A percentile compares a stretch with the other conserved stretches of the same genome.
Evolutionary conservation across 192 early-diverging fungal species (phyloP).

Genomic region (Gryganskiella cystojenkinii): DNA sequence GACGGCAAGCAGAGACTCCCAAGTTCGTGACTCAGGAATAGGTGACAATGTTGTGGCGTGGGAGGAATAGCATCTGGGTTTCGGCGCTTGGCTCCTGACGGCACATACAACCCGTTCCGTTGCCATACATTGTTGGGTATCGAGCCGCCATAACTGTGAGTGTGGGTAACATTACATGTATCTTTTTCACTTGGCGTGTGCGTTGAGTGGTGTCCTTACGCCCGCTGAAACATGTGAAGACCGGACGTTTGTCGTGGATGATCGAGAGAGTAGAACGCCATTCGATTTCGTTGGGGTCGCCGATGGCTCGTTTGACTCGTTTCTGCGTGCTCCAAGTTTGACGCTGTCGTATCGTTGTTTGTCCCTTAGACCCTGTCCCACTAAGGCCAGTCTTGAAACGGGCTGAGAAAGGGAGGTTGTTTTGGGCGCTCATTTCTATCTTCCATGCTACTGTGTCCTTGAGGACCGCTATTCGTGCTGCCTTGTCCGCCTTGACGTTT

Average conservation of each 20-base stretch:
- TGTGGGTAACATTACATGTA: too few species aligned
- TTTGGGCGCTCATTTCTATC: slow-evolving; percentile 5
- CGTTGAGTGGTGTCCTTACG: background rate
- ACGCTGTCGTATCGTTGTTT: slow-evolving; percentile 5
- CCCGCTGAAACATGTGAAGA: slow-evolving; percentile 5
- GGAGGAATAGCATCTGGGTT: too few species aligned
- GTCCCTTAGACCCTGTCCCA: slow-evolving; percentile 15
- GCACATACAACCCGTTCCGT: too few species aligned
- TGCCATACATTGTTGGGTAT: too few species aligned
- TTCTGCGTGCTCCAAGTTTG: slow-evolving; percentile 14
- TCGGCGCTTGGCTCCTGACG: too few species aligned
- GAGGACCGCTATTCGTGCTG: background rate
- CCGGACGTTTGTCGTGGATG: background rate
- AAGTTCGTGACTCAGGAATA: too few species aligned
- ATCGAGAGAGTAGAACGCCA: background rate
- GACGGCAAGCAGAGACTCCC: too few species aligned
- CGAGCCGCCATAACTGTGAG: too few species aligned
- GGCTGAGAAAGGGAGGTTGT: background rate
- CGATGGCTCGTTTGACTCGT: slow-evolving; percentile 11
- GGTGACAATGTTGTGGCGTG: too few species aligned
- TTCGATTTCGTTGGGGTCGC: slow-evolving; percentile 2
- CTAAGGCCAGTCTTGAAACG: background rate
- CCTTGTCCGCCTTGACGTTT: slow-evolving; percentile 1
- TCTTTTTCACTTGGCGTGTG: background rate
- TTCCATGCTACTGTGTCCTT: background rate